Evolutionary conservation across 1,284 basidiomycete species (phyloP), one percentile per base, ranked within the genome.

Genomic region (Albatrellus sp.): DNA sequence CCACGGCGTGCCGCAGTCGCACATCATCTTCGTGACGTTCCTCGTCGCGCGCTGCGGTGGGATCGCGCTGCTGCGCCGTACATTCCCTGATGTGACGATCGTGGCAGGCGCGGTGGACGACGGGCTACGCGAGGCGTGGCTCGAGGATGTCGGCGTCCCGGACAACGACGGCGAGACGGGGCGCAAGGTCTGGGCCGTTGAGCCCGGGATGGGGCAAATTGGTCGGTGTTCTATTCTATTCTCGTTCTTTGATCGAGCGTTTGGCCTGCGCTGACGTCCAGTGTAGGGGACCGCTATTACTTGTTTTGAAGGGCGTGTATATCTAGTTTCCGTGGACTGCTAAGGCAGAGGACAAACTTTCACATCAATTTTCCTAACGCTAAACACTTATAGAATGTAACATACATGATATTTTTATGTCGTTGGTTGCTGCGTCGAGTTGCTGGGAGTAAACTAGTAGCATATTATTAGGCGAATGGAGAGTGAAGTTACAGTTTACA

Each of bases 21-120:
- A 83, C 55, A 90, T 92, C 55, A 77, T 92, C 46, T 90, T 91
- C 56, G 75, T 93, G 17, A 83, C 89, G 0, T 87, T 94, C 65
- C 69, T 98, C n/a, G 83, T 93, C 33, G 82, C 89, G 3, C 73
- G 77, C 14, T 71, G 69, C 30, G 91, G 92, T 17, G 88, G 92
- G 12, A 63, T 90, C 16, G 77, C 79, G 12, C 77, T 89, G 1
- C 65, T 93, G 30, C 77, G 80, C 50, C 72, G 74, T 13, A 89
- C 90, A 7, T 97, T 96, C 64, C 91, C 93, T 1, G 54, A 61
- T 11, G 77, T 94, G 14, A 78, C 75, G 50, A 79, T 96, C 52
- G 78, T 94, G 14, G 88, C 85, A 50, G 87, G 84, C 1, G 84
- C 82, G 0, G 74, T 92, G 5, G 90, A 94, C 56, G 72, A 79